Conservation (phyloP, 2,329 filamentous ascomycete species). For the Aspergillus pseudotamarii region DNA sequence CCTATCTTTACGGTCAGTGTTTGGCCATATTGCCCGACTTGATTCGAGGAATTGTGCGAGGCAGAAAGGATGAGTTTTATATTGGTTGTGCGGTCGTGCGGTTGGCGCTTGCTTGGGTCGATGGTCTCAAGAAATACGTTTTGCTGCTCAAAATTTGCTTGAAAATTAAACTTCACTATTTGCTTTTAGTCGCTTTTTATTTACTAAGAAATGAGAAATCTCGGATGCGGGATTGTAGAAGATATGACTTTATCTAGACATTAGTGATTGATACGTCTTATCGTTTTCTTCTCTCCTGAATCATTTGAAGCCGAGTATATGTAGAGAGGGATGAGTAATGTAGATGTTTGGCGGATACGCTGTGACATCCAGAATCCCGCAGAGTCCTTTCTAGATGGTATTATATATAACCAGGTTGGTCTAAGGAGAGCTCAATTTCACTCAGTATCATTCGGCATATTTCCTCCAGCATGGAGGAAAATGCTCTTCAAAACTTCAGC, state of each 20-base stretch:
- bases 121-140: not conserved
- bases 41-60: not conserved
- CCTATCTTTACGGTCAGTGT: too few relatives aligned
- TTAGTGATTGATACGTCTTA: not conserved
- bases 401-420: not conserved
- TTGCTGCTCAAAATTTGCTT: not conserved
- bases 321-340: too few relatives aligned
- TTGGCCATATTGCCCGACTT: not conserved
- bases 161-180: not conserved
- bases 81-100: not conserved
- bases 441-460: too few relatives aligned
- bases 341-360: not conserved
- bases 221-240: not conserved
- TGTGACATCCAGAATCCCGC: too few relatives aligned
- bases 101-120: not conserved
- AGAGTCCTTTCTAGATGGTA: not conserved
- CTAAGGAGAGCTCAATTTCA: not conserved
- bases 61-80: not conserved
- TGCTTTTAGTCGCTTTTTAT: not conserved
- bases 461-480: constrained; percentile 3
- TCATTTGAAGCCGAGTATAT: not conserved
- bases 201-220: not conserved
- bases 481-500: constrained; percentile 23
- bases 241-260: not conserved
- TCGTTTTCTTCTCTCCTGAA: not conserved